These are phyloP conservation scores for Striga hermonthica DNA, from an alignment of 305 asterid genomes.

Conservation along the genomic window DNA sequence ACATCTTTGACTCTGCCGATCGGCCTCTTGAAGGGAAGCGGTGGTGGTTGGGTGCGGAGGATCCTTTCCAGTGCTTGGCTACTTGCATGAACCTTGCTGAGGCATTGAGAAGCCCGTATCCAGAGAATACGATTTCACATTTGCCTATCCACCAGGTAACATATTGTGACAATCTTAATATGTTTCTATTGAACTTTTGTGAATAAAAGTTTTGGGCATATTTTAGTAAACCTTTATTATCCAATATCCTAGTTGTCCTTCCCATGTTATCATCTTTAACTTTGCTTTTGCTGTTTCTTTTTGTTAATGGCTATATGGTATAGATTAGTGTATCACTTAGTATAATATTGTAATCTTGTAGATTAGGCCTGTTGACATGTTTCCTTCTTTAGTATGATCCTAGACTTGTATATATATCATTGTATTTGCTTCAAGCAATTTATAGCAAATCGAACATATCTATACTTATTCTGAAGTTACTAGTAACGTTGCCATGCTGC, in stretches of 20 bases:
- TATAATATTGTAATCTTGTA: no score
- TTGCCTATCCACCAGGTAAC: conserved; percentile 92
- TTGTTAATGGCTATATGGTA: no score
- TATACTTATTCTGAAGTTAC: background rate
- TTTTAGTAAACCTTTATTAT: no score
- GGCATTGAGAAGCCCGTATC: conserved; percentile 80
- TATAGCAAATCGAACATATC: background rate
- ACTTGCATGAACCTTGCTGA: conserved; percentile 77
- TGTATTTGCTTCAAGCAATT: conserved; percentile 17
- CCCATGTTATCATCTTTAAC: no score
- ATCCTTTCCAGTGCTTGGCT: conserved; percentile 95
- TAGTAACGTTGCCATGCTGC: conserved; percentile 14
- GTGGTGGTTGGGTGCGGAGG: conserved; percentile 98
- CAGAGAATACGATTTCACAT: conserved; percentile 67
- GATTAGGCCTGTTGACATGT: no score
- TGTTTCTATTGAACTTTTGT: background rate
- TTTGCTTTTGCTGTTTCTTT: no score
- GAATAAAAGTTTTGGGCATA: background rate
- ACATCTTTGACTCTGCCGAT: conserved; percentile 92
- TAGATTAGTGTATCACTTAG: no score
- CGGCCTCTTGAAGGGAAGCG: conserved; percentile 93
- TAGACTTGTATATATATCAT: no score
- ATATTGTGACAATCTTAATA: conserved; percentile 8
- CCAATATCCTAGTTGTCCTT: no score
- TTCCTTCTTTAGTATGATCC: no score